These are phyloP conservation scores for Taphrina flavorubra DNA, from an alignment of 1,139 yeast species.

Conservation along the genomic window DNA sequence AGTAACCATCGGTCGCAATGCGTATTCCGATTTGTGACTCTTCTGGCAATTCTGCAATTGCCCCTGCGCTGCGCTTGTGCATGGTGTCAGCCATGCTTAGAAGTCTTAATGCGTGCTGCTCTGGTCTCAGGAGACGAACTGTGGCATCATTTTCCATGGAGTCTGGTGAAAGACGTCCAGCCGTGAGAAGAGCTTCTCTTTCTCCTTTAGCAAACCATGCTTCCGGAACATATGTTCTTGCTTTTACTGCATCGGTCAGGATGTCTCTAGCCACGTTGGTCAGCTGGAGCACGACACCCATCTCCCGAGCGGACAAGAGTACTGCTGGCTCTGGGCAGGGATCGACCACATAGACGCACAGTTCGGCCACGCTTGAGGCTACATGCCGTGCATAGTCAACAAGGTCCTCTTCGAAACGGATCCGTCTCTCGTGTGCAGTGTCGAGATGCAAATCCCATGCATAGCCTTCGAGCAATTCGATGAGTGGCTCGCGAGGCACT, in stretches of 20 bases:
- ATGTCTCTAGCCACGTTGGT: constrained; percentile 38
- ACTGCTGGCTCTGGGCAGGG: constrained; percentile 15
- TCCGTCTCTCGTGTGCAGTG: constrained; percentile 10
- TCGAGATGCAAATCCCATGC: constrained; percentile 37
- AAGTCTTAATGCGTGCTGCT: constrained; percentile 20
- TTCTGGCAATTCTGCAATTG: constrained; percentile 29
- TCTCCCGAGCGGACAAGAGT: constrained; percentile 26
- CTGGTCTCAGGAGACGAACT: constrained; percentile 8
- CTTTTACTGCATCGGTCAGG: constrained; percentile 38
- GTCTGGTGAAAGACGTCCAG: not conserved
- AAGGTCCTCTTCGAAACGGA: constrained; percentile 23
- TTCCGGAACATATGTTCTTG: constrained; percentile 28
- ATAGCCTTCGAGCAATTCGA: constrained; percentile 38
- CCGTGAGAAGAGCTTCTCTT: constrained; percentile 21
- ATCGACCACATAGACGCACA: constrained; percentile 34
- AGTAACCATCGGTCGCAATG: constrained; percentile 38
- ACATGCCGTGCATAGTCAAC: constrained; percentile 26
- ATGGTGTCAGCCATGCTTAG: constrained; percentile 19
- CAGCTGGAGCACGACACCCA: constrained; percentile 40
- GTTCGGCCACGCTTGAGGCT: constrained; percentile 40
- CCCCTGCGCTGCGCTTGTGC: constrained; percentile 30
- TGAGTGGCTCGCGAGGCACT: constrained; percentile 38
- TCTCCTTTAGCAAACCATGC: constrained; percentile 22
- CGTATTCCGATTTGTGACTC: constrained; percentile 27
- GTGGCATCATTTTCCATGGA: not conserved